phyloP scores from a whole-genome alignment of 306 rosid species.

The Gynostemma pentaphyllum region DNA sequence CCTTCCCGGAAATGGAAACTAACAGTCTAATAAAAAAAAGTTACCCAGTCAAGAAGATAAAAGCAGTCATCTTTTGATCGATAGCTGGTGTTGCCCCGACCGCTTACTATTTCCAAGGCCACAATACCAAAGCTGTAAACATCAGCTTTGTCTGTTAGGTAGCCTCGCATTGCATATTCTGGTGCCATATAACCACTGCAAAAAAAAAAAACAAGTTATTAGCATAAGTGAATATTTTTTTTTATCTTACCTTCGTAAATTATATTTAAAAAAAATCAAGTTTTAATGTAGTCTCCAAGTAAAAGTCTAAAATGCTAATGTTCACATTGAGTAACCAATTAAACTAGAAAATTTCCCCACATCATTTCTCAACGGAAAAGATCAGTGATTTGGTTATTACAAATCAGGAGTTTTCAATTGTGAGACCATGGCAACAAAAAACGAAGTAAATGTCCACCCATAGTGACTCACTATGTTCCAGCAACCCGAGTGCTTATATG shows the following conservation, averaged over 20 bases:
- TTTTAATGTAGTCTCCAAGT: neutral
- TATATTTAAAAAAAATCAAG: neutral
- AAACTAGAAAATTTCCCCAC: too few species aligned
- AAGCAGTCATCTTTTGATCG: constrained; percentile 26
- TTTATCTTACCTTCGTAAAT: neutral
- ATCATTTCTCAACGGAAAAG: too few species aligned
- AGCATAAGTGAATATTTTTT: neutral
- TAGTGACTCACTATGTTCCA: constrained; percentile 43
- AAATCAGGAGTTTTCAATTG: neutral
- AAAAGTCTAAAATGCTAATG: neutral
- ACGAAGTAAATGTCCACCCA: neutral
- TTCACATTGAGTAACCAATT: too few species aligned
- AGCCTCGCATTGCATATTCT: constrained; percentile 54
- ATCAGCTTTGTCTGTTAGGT: constrained; percentile 60
- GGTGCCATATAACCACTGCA: constrained; percentile 41
- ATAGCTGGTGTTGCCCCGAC: constrained; percentile 38
- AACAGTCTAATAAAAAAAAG: neutral
- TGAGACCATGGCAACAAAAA: neutral
- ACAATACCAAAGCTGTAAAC: constrained; percentile 65
- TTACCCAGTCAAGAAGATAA: constrained; percentile 52
- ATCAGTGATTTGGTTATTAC: neutral
- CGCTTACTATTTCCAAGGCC: constrained; percentile 39
- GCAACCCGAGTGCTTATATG: constrained; percentile 59
- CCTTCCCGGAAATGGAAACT: neutral
- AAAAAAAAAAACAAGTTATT: neutral